These are phyloP conservation scores for Lentithecium fluviatile DNA, from an alignment of 495 filamentous ascomycete species.

Conservation along the genomic window DNA sequence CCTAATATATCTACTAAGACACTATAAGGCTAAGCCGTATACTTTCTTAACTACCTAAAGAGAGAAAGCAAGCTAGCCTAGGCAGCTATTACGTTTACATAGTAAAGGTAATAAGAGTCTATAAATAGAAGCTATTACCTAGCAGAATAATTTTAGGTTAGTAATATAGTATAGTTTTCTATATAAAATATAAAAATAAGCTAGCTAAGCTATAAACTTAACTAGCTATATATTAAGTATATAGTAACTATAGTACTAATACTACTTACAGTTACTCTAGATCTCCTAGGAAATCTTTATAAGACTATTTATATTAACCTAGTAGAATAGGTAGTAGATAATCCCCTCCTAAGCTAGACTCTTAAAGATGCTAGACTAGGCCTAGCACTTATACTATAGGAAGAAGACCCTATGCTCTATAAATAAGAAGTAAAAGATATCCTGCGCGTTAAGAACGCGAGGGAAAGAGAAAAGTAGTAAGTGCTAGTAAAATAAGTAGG, in stretches of 20 bases:
- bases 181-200: constrained; percentile 3
- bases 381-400: not conserved
- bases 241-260: constrained; percentile 9
- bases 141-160: not conserved
- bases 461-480: too few relatives aligned
- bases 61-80: not conserved
- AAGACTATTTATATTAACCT: constrained; percentile 2
- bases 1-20: not conserved
- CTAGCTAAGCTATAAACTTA: not conserved
- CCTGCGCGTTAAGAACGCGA: too few relatives aligned
- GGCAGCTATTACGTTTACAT: not conserved
- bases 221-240: constrained; percentile 1
- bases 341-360: not conserved
- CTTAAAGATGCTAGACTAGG: not conserved
- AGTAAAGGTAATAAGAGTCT: not conserved
- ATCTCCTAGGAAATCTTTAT: not conserved
- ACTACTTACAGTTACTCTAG: not conserved
- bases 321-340: not conserved
- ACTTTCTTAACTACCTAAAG: not conserved
- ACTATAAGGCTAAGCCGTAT: not conserved
- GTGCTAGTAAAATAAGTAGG: too few relatives aligned
- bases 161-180: not conserved
- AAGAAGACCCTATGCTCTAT: too few relatives aligned
- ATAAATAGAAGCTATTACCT: not conserved
- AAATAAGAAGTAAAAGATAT: too few relatives aligned